Evolutionary conservation across 805 yeast species (phyloP), one percentile per base, ranked within the genome.

Genomic region (Candida khao-thaluensis): DNA sequence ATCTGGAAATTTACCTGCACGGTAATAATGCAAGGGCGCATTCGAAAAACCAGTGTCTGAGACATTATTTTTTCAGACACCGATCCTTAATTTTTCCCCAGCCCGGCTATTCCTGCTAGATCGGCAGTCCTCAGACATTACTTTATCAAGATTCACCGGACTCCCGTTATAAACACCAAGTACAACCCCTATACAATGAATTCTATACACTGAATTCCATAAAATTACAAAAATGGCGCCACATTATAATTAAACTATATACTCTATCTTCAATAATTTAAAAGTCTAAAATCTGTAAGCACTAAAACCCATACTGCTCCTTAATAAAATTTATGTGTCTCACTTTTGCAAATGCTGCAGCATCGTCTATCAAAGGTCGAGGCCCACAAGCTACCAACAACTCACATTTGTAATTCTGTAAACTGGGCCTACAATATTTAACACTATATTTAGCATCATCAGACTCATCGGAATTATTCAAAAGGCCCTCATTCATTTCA

Each of bases 341-440:
- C 0, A 42, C 40, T 1, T 47, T 52, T 0, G 78, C 71, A 62
- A 76, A 62, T 2, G 14, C 36, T 24, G 55, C 44, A 17, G 74
- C 71, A 9, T 71, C 74, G 1, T 40, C 34, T 28, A 74, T 66
- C 44, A 81, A 54, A 0, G 67, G 44, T 1, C 53, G 50, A 1
- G 82, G 82, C 1, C 87, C 87, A 59, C 86, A 80, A 1, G 80
- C 71, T 12, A 80, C 56, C 0, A 79, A 52, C 79, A 44, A 28
- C 15, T 42, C 47, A 2, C 43, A 42, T 1, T 16, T 22, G 12
- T 27, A 40, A 16, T 33, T 30, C 4, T 31, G 15, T 12, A 46
- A 23, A 6, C 25, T 24, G 2, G 50, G 50, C 16, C 50, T 38
- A 3, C 43, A 42, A 7, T 29, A 20, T 10, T 11, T 30, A 8